phyloP scores from a whole-genome alignment of 1,139 yeast species.

The Taiozyma onychis region DNA sequence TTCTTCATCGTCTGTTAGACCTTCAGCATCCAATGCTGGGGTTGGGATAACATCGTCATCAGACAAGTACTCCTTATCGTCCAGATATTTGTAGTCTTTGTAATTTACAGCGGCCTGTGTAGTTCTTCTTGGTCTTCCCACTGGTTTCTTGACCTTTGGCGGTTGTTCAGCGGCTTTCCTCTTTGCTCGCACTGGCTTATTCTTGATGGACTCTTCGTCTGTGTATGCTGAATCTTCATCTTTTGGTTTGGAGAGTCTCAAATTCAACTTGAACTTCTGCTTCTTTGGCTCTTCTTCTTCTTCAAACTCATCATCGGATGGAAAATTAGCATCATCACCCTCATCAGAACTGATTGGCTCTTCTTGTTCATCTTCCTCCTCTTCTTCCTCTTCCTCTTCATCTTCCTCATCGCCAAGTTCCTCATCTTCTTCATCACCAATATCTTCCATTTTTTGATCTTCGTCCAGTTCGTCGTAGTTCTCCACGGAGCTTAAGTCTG shows the following conservation, averaged over 20 bases:
- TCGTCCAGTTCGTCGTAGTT: constrained; percentile 14
- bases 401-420: constrained; percentile 15
- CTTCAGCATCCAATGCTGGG: constrained; percentile 22
- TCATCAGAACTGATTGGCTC: constrained; percentile 20
- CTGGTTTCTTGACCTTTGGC: constrained; percentile 1
- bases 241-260: constrained; percentile 6
- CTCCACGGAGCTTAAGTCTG: constrained; percentile 8
- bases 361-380: constrained; percentile 9
- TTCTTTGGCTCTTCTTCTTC: constrained; percentile 15
- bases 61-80: background rate
- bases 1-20: constrained; percentile 24
- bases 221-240: constrained; percentile 8
- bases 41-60: constrained; percentile 20
- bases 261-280: constrained; percentile 13
- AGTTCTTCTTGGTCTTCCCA: background rate
- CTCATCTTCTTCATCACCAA: constrained; percentile 10
- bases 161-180: constrained; percentile 7
- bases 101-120: background rate
- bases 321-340: constrained; percentile 23
- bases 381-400: constrained; percentile 13
- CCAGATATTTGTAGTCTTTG: background rate
- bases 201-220: constrained; percentile 7
- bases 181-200: constrained; percentile 6
- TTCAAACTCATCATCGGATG: constrained; percentile 21
- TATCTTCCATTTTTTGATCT: background rate